Percentiles rank a stretch among this genome's conserved stretches.
Conservation (phyloP, 2,329 filamentous ascomycete species). For the Dissoconium aciculare region DNA sequence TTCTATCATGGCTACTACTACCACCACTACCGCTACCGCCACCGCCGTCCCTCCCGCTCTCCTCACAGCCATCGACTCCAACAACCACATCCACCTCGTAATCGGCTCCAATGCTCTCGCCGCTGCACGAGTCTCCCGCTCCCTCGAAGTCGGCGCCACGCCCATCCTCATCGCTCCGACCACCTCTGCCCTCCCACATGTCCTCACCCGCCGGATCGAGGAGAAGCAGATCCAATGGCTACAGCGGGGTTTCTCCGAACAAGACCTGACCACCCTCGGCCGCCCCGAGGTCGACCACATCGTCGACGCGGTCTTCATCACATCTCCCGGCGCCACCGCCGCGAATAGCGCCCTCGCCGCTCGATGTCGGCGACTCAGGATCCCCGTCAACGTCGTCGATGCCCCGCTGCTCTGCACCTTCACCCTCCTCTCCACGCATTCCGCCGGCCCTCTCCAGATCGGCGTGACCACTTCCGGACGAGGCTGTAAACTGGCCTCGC, state of each 20-base stretch:
- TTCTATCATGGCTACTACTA: no score
- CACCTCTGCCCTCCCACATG: slow-evolving; percentile 41
- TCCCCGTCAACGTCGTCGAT: slow-evolving; percentile 88
- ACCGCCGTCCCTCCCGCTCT: slow-evolving; percentile 39
- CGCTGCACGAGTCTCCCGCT: slow-evolving; percentile 65
- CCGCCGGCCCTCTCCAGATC: slow-evolving; percentile 81
- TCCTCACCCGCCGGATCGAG: slow-evolving; percentile 49
- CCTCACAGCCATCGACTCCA: slow-evolving; percentile 57
- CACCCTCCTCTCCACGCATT: slow-evolving; percentile 73
- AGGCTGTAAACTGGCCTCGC: slow-evolving; percentile 82
- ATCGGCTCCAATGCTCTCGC: slow-evolving; percentile 77
- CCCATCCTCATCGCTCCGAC: slow-evolving; percentile 66
- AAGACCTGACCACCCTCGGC: slow-evolving; percentile 62
- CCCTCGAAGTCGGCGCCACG: slow-evolving; percentile 64
- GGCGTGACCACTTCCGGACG: slow-evolving; percentile 91
- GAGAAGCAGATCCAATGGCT: slow-evolving; percentile 52
- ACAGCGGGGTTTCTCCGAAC: slow-evolving; percentile 50
- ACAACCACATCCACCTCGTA: slow-evolving; percentile 63
- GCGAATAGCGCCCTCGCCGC: slow-evolving; percentile 49
- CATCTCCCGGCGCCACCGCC: slow-evolving; percentile 37
- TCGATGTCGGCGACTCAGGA: slow-evolving; percentile 62
- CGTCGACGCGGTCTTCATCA: slow-evolving; percentile 89
- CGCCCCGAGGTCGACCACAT: slow-evolving; percentile 60
- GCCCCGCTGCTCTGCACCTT: slow-evolving; percentile 77
- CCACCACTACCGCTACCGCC: no score